These are phyloP conservation scores for Cladophialophora exuberans DNA, from an alignment of 2,329 filamentous ascomycete genomes.

Conservation along the genomic window DNA sequence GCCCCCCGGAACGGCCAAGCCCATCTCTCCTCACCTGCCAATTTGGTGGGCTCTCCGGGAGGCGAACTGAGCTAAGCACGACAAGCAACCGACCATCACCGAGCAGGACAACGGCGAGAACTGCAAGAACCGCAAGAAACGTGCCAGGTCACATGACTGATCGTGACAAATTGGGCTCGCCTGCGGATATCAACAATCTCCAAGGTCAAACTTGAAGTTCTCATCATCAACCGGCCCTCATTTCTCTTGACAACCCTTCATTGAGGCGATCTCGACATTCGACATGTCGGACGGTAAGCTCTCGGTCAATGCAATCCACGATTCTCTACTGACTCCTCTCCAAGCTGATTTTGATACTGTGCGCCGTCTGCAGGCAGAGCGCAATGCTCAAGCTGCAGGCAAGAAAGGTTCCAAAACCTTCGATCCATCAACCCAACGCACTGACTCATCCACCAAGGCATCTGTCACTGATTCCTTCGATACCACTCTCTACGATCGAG, in stretches of 20 bases:
- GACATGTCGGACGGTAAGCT: constrained; percentile 29
- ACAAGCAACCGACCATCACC: too few species aligned
- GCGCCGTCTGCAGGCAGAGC: constrained; percentile 87
- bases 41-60: too few species aligned
- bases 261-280: constrained; percentile 11
- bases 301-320: background rate
- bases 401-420: constrained; percentile 83
- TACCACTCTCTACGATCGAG: constrained; percentile 78
- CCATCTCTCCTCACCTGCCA: too few species aligned
- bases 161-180: too few species aligned
- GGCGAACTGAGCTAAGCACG: too few species aligned
- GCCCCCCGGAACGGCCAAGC: too few species aligned
- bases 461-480: constrained; percentile 87
- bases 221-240: background rate
- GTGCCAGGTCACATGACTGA: too few species aligned
- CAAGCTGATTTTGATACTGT: constrained; percentile 90
- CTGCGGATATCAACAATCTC: too few species aligned
- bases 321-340: constrained; percentile 75
- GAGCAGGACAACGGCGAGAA: too few species aligned
- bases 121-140: too few species aligned
- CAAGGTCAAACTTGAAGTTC: too few species aligned
- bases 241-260: background rate
- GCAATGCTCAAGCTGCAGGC: constrained; percentile 74
- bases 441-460: constrained; percentile 83
- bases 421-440: constrained; percentile 78